A percentile compares a stretch with the other conserved stretches of the same genome.
Evolutionary conservation across 2,329 filamentous ascomycete species (phyloP).

Genomic region (Ophiostoma fasciatum): DNA sequence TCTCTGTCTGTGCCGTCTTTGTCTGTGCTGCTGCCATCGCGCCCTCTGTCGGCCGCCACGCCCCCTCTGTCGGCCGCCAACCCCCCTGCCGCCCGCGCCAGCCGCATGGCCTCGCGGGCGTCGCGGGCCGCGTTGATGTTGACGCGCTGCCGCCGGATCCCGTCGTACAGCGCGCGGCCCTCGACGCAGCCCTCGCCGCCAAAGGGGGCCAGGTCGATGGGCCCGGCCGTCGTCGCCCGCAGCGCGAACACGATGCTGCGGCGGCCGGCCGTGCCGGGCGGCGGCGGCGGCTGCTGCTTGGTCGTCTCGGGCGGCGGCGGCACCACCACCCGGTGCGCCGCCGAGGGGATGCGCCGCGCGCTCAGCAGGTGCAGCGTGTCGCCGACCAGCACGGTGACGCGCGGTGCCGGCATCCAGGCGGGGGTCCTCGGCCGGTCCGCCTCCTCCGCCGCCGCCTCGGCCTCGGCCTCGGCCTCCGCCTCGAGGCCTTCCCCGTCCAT

Average conservation of each 20-base stretch:
- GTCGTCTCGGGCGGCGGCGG: too few relatives aligned
- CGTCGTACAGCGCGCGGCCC: slow-evolving; percentile 8
- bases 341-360: slow-evolving; percentile 9
- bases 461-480: not conserved
- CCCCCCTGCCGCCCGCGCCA: too few relatives aligned
- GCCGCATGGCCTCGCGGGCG: slow-evolving; percentile 8
- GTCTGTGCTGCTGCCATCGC: not conserved
- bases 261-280: slow-evolving; percentile 6
- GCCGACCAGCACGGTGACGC: slow-evolving; percentile 12
- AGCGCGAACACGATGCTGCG: slow-evolving; percentile 14
- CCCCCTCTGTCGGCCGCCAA: too few relatives aligned
- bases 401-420: slow-evolving; percentile 10
- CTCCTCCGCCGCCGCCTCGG: not conserved
- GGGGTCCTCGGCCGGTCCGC: not conserved
- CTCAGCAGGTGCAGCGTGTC: slow-evolving; percentile 11
- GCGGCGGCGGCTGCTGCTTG: not conserved
- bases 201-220: slow-evolving; percentile 8
- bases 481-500: not conserved
- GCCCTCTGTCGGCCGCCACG: too few relatives aligned
- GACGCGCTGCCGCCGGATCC: slow-evolving; percentile 10
- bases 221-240: slow-evolving; percentile 9
- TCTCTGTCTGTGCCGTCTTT: not conserved
- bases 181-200: slow-evolving; percentile 7
- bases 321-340: slow-evolving; percentile 12
- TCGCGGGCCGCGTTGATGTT: slow-evolving; percentile 12